Evolutionary conservation across 2,329 filamentous ascomycete genomes (phyloP), one percentile per base, ranked within the genome.

Genomic region (Sporothrix protearum): DNA sequence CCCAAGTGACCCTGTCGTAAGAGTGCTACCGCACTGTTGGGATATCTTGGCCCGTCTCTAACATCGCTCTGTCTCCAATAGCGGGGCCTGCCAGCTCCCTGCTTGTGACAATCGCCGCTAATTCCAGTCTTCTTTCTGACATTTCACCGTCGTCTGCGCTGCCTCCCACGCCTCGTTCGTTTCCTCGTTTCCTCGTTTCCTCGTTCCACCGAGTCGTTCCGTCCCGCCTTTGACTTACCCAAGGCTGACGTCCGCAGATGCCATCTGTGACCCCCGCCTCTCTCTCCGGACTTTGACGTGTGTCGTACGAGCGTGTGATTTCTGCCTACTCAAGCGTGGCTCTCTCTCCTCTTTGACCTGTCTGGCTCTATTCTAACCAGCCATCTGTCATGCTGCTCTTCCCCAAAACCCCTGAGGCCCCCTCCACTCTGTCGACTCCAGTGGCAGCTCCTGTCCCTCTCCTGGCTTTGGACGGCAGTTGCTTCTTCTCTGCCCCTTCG

Each of bases 11-110:
- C n/a, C n/a, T n/a, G 61, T 68, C 51, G 16, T 53, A 63, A 68
- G 33, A 30, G 68, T 71, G 63, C 51, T 67, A 61, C 70, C 63
- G n/a, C 36, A 57, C 67, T 71, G 42, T 57, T 64, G 63, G 68
- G 53, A 22, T 55, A 42, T 9, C 22, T 57, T 59, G 47, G 19
- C 64, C 59, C 33, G 1, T 53, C 16, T 45, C 47, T 51, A n/a
- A 33, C 33, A 33, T 45, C 33, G n/a, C 51, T 59, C 51, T 16
- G 12, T 57, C 16, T 49, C 63, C 63, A 47, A 47, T 42, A 49
- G 63, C 63, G 25, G 49, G 63, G 4, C 42, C 63, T 30, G 33
- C 33, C 33, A 36, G 33, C 42, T 19, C 6, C 42, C 14, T 47
- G 14, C 42, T 47, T 4, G 42, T 19, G 36, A 28, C 53, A 57